Evolutionary conservation across 2,329 filamentous ascomycete species (phyloP).

Genomic region (Rhynchosporium agropyri): DNA sequence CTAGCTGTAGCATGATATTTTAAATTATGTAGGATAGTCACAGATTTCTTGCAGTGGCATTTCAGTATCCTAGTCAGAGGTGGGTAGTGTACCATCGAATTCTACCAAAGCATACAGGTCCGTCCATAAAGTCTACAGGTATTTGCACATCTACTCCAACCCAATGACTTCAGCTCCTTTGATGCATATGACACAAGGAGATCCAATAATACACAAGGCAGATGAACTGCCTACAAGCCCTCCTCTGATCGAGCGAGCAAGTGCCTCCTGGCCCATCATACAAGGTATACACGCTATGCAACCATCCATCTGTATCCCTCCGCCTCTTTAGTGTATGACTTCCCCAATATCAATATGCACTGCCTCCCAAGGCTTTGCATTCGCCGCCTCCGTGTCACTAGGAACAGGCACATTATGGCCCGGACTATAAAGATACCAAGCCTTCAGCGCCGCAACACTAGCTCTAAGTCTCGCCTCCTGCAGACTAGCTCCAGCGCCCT

Average conservation of each 20-base stretch:
- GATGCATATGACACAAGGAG: slow-evolving; percentile 34
- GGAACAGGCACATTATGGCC: slow-evolving; percentile 47
- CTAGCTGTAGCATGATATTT: too few relatives aligned
- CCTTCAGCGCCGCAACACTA: slow-evolving; percentile 82
- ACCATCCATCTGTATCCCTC: not conserved
- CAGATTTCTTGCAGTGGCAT: too few relatives aligned
- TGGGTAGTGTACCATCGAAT: slow-evolving; percentile 33
- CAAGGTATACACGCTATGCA: slow-evolving; percentile 16
- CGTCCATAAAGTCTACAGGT: slow-evolving; percentile 37
- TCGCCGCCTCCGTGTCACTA: slow-evolving; percentile 49
- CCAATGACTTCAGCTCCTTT: slow-evolving; percentile 22
- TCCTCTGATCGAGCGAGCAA: slow-evolving; percentile 12
- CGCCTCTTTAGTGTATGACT: slow-evolving; percentile 42
- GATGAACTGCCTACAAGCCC: not conserved
- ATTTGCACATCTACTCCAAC: slow-evolving; percentile 35
- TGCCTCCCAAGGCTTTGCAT: slow-evolving; percentile 51
- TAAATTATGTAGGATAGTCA: too few relatives aligned
- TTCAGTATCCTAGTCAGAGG: not conserved
- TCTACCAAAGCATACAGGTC: slow-evolving; percentile 24
- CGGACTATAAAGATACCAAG: slow-evolving; percentile 96
- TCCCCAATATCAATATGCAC: slow-evolving; percentile 60
- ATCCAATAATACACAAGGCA: slow-evolving; percentile 33
- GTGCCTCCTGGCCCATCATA: slow-evolving; percentile 21
- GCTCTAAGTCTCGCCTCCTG: slow-evolving; percentile 78
- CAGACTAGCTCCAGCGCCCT: slow-evolving; percentile 80